A percentile compares a stretch with the other conserved stretches of the same genome.
Conservation (phyloP, 2,329 filamentous ascomycete species). For the Rhinocladiella mackenziei region DNA sequence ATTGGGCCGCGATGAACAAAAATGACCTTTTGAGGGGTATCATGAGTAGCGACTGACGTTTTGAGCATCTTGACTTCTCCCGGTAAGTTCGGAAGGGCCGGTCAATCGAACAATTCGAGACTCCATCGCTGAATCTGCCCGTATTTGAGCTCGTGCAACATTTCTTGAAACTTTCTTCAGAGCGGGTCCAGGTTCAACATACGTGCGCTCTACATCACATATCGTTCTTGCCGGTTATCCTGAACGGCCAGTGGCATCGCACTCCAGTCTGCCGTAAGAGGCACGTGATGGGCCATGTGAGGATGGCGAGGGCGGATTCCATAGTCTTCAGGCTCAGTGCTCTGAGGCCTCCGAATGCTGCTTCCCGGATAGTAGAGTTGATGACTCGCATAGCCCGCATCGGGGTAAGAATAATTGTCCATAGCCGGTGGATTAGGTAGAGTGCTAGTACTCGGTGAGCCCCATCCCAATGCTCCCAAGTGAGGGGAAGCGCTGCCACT, state of each 20-base stretch:
- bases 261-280: slow-evolving; percentile 24
- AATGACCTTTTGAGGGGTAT: slow-evolving; percentile 7
- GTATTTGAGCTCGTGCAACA: slow-evolving; percentile 2
- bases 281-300: slow-evolving; percentile 23
- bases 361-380: slow-evolving; percentile 69
- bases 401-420: slow-evolving; percentile 80
- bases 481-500: slow-evolving; percentile 84
- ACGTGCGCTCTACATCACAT: slow-evolving; percentile 16
- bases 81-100: slow-evolving; percentile 14
- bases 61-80: slow-evolving; percentile 1
- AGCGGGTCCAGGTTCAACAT: slow-evolving; percentile 6
- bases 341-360: slow-evolving; percentile 67
- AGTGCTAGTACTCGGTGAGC: slow-evolving; percentile 71
- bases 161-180: not conserved
- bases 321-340: slow-evolving; percentile 67
- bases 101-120: slow-evolving; percentile 6
- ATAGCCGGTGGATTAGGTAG: slow-evolving; percentile 66
- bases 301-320: slow-evolving; percentile 52
- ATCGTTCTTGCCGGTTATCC: slow-evolving; percentile 28
- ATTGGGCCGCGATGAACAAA: not conserved
- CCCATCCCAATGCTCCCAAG: slow-evolving; percentile 77
- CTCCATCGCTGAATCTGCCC: slow-evolving; percentile 1
- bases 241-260: slow-evolving; percentile 22
- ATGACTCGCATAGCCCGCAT: slow-evolving; percentile 60
- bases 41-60: slow-evolving; percentile 4